Evolutionary conservation across 2,329 filamentous ascomycete genomes (phyloP).

Genomic region (Pseudocercospora musae): DNA sequence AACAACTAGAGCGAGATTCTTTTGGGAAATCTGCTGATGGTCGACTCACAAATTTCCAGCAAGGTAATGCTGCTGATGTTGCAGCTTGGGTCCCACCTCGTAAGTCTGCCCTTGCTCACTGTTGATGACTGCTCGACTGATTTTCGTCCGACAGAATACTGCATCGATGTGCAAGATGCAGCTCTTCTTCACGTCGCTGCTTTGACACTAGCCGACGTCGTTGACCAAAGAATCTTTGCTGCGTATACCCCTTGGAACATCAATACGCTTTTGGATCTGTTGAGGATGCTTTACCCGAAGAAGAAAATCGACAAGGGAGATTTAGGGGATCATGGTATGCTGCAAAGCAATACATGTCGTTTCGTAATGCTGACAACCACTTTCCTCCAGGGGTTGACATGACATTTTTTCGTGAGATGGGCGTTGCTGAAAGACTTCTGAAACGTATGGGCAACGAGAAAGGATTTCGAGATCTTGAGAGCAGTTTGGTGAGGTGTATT

Average conservation of each 20-base stretch:
- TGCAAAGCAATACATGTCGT: not conserved
- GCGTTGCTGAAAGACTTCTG: constrained; percentile 32
- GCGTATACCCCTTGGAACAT: constrained; percentile 46
- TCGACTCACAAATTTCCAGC: not conserved
- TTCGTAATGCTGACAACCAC: not conserved
- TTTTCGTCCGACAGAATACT: constrained; percentile 30
- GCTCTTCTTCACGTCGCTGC: constrained; percentile 52
- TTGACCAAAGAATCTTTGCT: constrained; percentile 51
- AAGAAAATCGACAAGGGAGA: constrained; percentile 34
- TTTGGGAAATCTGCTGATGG: not conserved
- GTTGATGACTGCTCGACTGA: not conserved
- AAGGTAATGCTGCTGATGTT: constrained; percentile 6
- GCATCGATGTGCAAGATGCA: constrained; percentile 46
- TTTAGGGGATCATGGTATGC: not conserved
- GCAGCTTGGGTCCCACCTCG: constrained; percentile 13
- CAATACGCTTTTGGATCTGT: constrained; percentile 40
- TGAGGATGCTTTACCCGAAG: constrained; percentile 38
- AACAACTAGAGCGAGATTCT: not conserved
- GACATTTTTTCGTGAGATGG: constrained; percentile 18
- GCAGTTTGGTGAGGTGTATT: constrained; percentile 8
- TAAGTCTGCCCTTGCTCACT: not conserved
- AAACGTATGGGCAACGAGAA: constrained; percentile 28
- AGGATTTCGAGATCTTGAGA: constrained; percentile 25
- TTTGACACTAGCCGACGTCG: constrained; percentile 44
- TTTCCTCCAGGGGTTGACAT: constrained; percentile 20